Conservation (phyloP, 176 grass and related monocot genomes). For the Aegilops longissima region DNA sequence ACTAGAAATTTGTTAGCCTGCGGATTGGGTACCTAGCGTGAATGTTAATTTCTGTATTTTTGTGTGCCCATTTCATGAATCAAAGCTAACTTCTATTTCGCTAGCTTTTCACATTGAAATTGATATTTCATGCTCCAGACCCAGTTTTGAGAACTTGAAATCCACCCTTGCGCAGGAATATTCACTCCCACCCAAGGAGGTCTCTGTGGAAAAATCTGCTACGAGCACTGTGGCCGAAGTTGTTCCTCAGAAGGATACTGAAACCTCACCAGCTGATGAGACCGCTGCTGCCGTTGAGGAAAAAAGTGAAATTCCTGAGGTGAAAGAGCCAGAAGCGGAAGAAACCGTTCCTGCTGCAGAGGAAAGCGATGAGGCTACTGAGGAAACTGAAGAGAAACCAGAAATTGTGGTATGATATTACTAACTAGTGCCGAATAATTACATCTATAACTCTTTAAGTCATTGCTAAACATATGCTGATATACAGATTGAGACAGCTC, state of each 20-base stretch:
- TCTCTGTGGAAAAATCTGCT: slow-evolving; percentile 19
- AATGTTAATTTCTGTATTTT: not conserved
- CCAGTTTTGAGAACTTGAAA: slow-evolving; percentile 13
- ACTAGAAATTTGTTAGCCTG: not conserved
- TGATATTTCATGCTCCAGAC: not conserved
- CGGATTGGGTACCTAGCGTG: not conserved
- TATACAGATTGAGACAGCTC: slow-evolving; percentile 78
- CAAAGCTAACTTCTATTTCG: slow-evolving; percentile 21
- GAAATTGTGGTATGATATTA: slow-evolving; percentile 53
- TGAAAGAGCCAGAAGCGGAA: slow-evolving; percentile 27
- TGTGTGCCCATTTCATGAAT: not conserved
- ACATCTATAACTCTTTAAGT: not conserved
- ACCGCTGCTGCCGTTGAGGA: slow-evolving; percentile 3
- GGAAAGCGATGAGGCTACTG: slow-evolving; percentile 38
- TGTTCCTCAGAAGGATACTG: slow-evolving; percentile 27
- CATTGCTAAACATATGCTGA: slow-evolving; percentile 17
- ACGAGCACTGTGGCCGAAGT: not conserved
- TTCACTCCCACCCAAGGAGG: slow-evolving; percentile 40
- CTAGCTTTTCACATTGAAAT: not conserved
- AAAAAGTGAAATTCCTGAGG: slow-evolving; percentile 33
- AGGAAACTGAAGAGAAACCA: slow-evolving; percentile 45
- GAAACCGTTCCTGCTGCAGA: slow-evolving; percentile 25
- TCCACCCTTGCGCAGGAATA: slow-evolving; percentile 45
- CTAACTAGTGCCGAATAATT: not conserved
- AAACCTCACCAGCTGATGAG: slow-evolving; percentile 27